Evolutionary conservation across 345 rosid species (phyloP).

Genomic region (Salix purpurea): DNA sequence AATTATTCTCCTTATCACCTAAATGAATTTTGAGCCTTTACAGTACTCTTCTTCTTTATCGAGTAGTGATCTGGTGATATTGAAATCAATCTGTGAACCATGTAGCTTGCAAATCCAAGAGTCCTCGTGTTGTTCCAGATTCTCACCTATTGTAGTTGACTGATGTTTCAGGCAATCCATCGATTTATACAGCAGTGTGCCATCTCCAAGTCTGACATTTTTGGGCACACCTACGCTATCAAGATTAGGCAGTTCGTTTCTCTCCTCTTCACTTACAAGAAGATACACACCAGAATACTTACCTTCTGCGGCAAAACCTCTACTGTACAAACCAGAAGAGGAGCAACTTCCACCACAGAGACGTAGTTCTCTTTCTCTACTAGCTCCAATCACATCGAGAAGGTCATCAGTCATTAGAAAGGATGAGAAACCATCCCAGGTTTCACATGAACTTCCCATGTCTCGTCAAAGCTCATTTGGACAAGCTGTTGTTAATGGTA

Average conservation of each 20-base stretch:
- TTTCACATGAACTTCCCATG: conserved; percentile 50
- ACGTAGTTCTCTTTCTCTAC: conserved; percentile 43
- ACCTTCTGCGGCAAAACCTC: conserved; percentile 47
- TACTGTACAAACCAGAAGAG: conserved; percentile 41
- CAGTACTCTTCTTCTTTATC: neutral
- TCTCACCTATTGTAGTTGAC: conserved; percentile 5
- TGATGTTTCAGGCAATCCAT: conserved; percentile 70
- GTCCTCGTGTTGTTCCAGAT: neutral
- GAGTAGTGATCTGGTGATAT: neutral
- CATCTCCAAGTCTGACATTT: conserved; percentile 66
- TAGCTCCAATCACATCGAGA: conserved; percentile 46
- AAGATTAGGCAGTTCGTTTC: conserved; percentile 62
- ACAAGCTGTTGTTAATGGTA: conserved; percentile 84
- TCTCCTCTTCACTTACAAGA: conserved; percentile 52
- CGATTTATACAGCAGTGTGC: conserved; percentile 75
- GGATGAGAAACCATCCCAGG: conserved; percentile 37
- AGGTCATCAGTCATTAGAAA: conserved; percentile 27
- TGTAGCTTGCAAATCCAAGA: neutral
- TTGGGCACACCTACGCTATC: conserved; percentile 57
- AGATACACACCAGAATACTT: conserved; percentile 61
- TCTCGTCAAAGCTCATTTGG: conserved; percentile 64
- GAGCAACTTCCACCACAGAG: conserved; percentile 29
- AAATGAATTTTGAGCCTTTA: neutral
- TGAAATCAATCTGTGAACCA: neutral
- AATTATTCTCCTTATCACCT: neutral